Base-by-base conservation (phyloP, 257 asterid species). In the Solanum piurae region DNA sequence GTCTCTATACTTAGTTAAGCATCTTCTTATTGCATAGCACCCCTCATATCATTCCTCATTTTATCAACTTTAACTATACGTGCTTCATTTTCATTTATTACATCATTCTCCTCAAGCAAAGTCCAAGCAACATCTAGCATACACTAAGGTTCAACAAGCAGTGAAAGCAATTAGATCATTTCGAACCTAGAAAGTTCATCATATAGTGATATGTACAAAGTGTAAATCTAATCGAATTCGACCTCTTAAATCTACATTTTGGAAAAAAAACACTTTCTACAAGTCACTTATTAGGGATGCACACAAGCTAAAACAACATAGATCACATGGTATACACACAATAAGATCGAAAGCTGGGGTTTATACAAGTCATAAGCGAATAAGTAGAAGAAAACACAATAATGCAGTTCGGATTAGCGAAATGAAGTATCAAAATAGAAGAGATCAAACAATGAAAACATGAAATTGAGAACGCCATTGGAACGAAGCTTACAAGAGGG, bases 401-500 rank as follows among this genome's bases (percentile, higher is more conserved):
- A 40, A 27, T 25, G 72, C 44, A 44, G 16, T 29, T 86, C 12
- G 87, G 66, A 89, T 86, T 85, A 89, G 83, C 87, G 80, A 64
- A 87, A 88, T 88, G 82, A 38, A 42, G 84, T 80, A 89, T 60
- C 83, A 87, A 18, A 92, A 91, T 88, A 88, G 58, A 76, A 86
- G 86, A 42, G 80, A 80, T 44, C 85, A 86, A 90, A 90, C 84
- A 86, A 55, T 64, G 5, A 13, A 79, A 88, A 87, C 60, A 71
- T 69, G 49, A 75, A 85, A 73, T 23, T 38, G 9, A 58, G 46
- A 84, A 29, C 40, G 36, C 14, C 85, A 73, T 52, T 73, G 29
- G 72, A 90, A 75, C 75, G 86, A 34, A 90, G 86, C 94, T 91
- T 88, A 94, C 96, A 88, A 66, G 92, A 90, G 86, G 14, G 58